phyloP scores from a whole-genome alignment of 768 basidiomycete genomes.

The Suillus tomentosus region DNA sequence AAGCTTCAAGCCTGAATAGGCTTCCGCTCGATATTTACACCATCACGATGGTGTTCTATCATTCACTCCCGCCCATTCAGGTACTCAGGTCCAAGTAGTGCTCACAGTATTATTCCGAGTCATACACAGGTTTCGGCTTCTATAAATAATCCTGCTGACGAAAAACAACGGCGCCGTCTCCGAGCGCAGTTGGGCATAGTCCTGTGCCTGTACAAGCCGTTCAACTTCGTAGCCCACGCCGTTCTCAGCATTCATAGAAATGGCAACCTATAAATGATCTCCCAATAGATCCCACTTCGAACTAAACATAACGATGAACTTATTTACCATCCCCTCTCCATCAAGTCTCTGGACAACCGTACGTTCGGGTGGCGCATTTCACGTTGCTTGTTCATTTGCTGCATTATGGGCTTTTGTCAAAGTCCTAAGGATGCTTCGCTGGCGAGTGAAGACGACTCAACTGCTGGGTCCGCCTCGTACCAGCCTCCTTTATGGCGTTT shows the following conservation, averaged over 20 bases:
- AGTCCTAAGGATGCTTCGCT: not conserved
- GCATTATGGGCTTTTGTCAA: not conserved
- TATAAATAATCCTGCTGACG: not conserved
- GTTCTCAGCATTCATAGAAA: not conserved
- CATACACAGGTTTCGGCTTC: not conserved
- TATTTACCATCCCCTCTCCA: not conserved
- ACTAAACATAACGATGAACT: not conserved
- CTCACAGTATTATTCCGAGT: not conserved
- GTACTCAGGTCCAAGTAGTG: not conserved
- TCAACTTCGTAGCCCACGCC: not conserved
- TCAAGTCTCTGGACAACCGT: not conserved
- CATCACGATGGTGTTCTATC: too few relatives aligned
- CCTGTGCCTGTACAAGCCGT: not conserved
- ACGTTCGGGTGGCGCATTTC: not conserved
- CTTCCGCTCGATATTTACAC: too few relatives aligned
- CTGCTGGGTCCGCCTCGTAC: constrained; percentile 23
- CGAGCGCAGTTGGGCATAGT: not conserved
- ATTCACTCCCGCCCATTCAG: too few relatives aligned
- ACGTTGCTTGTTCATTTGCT: not conserved
- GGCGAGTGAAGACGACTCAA: constrained; percentile 15
- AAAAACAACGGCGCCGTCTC: not conserved
- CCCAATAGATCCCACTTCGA: not conserved
- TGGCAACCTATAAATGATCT: not conserved
- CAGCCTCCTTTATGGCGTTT: constrained; percentile 23
- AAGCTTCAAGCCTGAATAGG: too few relatives aligned